Base-by-base conservation (phyloP, 495 filamentous ascomycete genomes). In the Friedmanniomyces simplex region DNA sequence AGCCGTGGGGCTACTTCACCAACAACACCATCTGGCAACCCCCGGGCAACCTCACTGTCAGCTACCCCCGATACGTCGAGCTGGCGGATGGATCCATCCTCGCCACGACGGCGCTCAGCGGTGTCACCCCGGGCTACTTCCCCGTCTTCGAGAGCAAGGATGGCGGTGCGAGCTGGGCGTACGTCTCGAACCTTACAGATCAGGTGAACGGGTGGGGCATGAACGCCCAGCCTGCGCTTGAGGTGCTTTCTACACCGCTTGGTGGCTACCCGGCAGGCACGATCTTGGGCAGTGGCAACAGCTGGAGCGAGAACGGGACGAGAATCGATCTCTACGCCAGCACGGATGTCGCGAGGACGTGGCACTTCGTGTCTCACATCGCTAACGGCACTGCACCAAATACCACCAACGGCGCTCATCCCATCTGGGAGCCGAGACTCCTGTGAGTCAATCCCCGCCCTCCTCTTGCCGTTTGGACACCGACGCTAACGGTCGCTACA, bases 361-460 rank as follows among this genome's bases (percentile, higher is more conserved):
- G 83, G 83, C 65, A 79, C 30, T 87, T 86, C 57, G 73, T 86
- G 42, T 81, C 77, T 48, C 76, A 81, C 62, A 79, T 86, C 51
- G 83, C 82, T 3, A 66, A 72, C 16, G 85, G 83, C 14, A 85
- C 83, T 13, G 72, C 72, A 50, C 80, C 82, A 0, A 65, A 70
- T 25, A 81, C 84, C 0, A 71, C 76, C 52, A 84, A 85, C 65
- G 83, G 82, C 2, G 54, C 76, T 46, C 82, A 81, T 0, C 81
- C 83, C 2, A 76, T 87, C 5, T 87, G 84, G 85, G 85, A 88
- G 68, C 84, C 84, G 0, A 85, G 82, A 64, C 47, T 57, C 2
- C 50, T 39, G 16, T 37, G 8, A 39, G 46, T 28, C 13, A n/a
- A n/a, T n/a, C n/a, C n/a, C n/a, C 20, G 21, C 8, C 8, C 8